A percentile compares a stretch with the other conserved stretches of the same genome.
Evolutionary conservation across 2,329 filamentous ascomycete genomes (phyloP).

Genomic region (Coniochaeta sp.): DNA sequence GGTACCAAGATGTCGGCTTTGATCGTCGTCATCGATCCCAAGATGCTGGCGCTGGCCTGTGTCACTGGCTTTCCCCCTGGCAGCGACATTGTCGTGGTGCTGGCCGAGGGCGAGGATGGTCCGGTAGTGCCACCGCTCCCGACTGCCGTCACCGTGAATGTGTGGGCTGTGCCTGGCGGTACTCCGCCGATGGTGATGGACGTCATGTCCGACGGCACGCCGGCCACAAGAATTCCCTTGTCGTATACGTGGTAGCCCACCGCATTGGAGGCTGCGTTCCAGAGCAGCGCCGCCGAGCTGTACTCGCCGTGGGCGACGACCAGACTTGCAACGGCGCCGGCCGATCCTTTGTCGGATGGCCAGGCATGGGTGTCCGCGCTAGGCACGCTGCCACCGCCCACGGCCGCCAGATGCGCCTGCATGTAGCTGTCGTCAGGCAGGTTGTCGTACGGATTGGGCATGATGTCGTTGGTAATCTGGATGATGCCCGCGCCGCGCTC

Average conservation of each 20-base stretch:
- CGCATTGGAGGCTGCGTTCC: neutral
- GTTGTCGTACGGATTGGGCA: slow-evolving; percentile 1
- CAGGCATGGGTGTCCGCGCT: neutral
- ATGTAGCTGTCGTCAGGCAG: neutral
- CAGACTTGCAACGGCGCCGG: neutral
- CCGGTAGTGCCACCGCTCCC: neutral
- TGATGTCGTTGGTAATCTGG: neutral
- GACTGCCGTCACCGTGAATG: neutral
- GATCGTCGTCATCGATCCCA: neutral
- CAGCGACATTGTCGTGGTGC: neutral
- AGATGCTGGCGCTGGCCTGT: too few species aligned
- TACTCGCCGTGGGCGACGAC: neutral
- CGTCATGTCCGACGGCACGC: neutral
- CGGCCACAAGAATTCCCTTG: neutral
- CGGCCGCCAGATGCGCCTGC: neutral
- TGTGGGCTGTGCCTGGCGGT: neutral
- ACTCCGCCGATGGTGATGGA: neutral
- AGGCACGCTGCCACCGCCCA: neutral
- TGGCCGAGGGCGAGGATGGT: neutral
- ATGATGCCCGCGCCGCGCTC: neutral
- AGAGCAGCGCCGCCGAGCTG: neutral
- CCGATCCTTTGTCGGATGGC: neutral
- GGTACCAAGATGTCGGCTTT: neutral
- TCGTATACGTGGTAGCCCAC: neutral
- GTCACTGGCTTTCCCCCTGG: neutral